A percentile compares a stretch with the other conserved stretches of the same genome.
Conservation (phyloP, 371 early-diverging fungal species). For the Zopfochytrium polystomum region DNA sequence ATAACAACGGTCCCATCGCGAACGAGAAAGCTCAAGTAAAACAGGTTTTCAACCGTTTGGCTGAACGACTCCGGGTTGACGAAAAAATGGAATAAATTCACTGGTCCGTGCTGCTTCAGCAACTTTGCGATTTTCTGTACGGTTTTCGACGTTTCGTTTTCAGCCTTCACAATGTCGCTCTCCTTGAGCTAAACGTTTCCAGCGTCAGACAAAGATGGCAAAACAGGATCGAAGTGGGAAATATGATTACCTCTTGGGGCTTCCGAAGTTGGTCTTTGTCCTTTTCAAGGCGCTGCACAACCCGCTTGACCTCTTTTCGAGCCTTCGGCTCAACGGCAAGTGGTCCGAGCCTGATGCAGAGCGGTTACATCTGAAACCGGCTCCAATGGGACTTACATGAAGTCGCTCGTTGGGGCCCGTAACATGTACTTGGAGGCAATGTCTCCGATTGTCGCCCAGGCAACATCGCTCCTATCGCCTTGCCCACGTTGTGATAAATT, state of each 20-base stretch:
- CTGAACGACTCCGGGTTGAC: conserved; percentile 87
- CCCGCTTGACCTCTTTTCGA: conserved; percentile 36
- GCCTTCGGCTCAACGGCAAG: conserved; percentile 62
- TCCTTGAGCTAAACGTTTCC: conserved; percentile 55
- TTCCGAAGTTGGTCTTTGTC: conserved; percentile 18
- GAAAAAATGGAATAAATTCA: conserved; percentile 80
- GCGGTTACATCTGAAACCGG: not conserved
- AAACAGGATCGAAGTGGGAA: conserved; percentile 3
- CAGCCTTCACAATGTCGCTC: conserved; percentile 71
- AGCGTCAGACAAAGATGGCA: conserved; percentile 1
- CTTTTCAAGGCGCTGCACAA: conserved; percentile 36
- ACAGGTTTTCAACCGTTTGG: conserved; percentile 92
- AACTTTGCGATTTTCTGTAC: conserved; percentile 62
- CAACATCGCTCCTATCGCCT: conserved; percentile 25
- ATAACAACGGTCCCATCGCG: conserved; percentile 78
- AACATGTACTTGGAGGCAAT: conserved; percentile 54
- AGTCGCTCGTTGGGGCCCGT: conserved; percentile 63
- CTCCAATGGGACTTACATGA: conserved; percentile 54
- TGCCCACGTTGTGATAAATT: conserved; percentile 10
- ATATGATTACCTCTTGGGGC: conserved; percentile 26
- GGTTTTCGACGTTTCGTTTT: conserved; percentile 84
- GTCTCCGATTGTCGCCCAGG: conserved; percentile 67
- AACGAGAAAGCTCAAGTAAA: conserved; percentile 87
- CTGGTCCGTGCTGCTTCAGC: conserved; percentile 57
- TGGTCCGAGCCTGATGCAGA: conserved; percentile 58